Base-by-base conservation (phyloP, 1,284 basidiomycete genomes). In the Cystobasidium slooffiae region DNA sequence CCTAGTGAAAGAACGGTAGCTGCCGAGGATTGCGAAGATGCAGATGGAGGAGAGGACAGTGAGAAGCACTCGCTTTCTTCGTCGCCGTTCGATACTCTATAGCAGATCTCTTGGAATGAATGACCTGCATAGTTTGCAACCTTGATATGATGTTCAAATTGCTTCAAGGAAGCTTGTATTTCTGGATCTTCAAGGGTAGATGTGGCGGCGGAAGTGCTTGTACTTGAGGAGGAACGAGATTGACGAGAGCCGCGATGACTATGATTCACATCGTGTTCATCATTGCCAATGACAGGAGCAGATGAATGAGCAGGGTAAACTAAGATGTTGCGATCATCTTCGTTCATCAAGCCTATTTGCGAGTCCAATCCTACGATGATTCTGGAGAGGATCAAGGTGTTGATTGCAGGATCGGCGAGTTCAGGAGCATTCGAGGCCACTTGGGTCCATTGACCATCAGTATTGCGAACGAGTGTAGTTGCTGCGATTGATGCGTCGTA, bases 261-360 rank as follows among this genome's bases (percentile, higher is more conserved):
- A 53, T 24, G 43, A 37, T 58, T 14, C 8, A 6, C 6, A 24
- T 53, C 16, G 53, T 41, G 3, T 16, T 24, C 22, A 20, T 44
- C 39, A 18, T 44, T 24, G 24, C 31, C 20, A 6, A 59, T 14
- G 18, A 66, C 49, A 53, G 61, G 70, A 39, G 69, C 58, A 37
- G 69, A 72, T 20, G 70, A 73, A 22, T 65, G 47, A 46, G 70
- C 47, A 18, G 70, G 70, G 31, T 65, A 66, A n/a, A 66, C 70
- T 24, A 73, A 62, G 16, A 73, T 55, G 24, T 73, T 73, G 16
- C 70, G 51, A 53, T 73, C 70, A 52, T 73, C 70, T 31, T 65
- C 47, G 9, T 53, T n/a, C 8, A 20, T 10, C 31, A 31, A 31
- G 24, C 18, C 12, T 31, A 73, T 55, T 4, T 72, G 59, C n/a